Conservation (phyloP, 1,139 yeast genomes). For the Geotrichum carabidarum region DNA sequence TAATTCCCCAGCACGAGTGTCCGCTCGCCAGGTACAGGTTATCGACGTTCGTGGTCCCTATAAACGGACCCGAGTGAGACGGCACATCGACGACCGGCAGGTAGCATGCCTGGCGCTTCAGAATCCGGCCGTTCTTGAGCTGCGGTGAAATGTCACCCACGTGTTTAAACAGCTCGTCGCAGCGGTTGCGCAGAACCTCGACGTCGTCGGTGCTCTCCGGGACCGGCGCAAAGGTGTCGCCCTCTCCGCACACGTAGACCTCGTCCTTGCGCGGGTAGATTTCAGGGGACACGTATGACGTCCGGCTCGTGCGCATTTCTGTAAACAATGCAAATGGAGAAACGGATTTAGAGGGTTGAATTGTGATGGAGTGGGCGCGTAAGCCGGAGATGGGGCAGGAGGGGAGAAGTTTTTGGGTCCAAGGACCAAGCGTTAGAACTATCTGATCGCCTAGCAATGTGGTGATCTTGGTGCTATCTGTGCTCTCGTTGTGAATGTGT, state of each 20-base stretch:
- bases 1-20: slow-evolving; percentile 98
- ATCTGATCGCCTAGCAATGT: slow-evolving; percentile 61
- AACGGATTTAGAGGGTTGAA: slow-evolving; percentile 66
- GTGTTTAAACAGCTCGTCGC: slow-evolving; percentile 78
- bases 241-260: slow-evolving; percentile 96
- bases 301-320: slow-evolving; percentile 65
- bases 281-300: slow-evolving; percentile 75
- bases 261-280: slow-evolving; percentile 93
- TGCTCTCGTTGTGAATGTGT: slow-evolving; percentile 8
- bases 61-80: slow-evolving; percentile 84
- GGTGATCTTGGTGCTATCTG: slow-evolving; percentile 9
- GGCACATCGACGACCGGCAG: slow-evolving; percentile 92
- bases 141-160: slow-evolving; percentile 75
- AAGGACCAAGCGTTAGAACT: slow-evolving; percentile 87
- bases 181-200: slow-evolving; percentile 77
- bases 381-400: slow-evolving; percentile 90
- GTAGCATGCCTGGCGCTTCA: slow-evolving; percentile 90
- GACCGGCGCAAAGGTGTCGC: slow-evolving; percentile 81
- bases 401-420: slow-evolving; percentile 88
- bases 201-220: slow-evolving; percentile 96
- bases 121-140: slow-evolving; percentile 66
- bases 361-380: slow-evolving; percentile 90
- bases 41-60: slow-evolving; percentile 85
- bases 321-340: slow-evolving; percentile 93
- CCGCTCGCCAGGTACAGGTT: slow-evolving; percentile 81